Percentiles rank a stretch among this genome's conserved stretches.
Evolutionary conservation across 495 filamentous ascomycete genomes (phyloP).

Genomic region (Annulohypoxylon moriforme): DNA sequence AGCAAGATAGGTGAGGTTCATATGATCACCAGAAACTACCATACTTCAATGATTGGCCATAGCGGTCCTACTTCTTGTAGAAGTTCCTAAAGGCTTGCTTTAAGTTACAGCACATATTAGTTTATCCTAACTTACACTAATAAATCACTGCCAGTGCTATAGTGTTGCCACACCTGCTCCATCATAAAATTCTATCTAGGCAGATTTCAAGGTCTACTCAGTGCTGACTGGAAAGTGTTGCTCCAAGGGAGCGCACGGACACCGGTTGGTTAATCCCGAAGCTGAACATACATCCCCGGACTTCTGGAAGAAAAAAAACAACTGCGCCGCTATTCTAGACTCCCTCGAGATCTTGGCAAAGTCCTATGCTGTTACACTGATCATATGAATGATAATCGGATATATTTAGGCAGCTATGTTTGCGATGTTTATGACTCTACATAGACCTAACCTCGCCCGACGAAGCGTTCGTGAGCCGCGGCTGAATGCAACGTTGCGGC

Average conservation of each 20-base stretch:
- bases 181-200: not conserved
- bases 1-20: not conserved
- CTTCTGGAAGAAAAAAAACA: not conserved
- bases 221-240: not conserved
- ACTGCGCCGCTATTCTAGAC: conserved; percentile 23
- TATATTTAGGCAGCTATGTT: conserved; percentile 7
- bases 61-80: too few species aligned
- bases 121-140: too few species aligned
- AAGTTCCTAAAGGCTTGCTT: too few species aligned
- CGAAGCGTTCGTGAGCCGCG: not conserved
- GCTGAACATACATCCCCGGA: not conserved
- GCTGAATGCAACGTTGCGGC: conserved; percentile 16
- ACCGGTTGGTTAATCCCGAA: not conserved
- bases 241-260: not conserved
- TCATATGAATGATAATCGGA: not conserved
- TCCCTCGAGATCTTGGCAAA: not conserved
- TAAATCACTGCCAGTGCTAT: not conserved
- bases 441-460: not conserved
- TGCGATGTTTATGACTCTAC: not conserved
- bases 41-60: not conserved
- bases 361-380: not conserved
- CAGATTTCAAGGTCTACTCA: not conserved
- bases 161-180: not conserved
- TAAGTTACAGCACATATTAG: too few species aligned
- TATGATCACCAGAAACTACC: not conserved